Percentiles rank a stretch among this genome's conserved stretches.
Conservation (phyloP, 225 moss, liverwort and hornwort genomes). For the Sphagnum tenellum region DNA sequence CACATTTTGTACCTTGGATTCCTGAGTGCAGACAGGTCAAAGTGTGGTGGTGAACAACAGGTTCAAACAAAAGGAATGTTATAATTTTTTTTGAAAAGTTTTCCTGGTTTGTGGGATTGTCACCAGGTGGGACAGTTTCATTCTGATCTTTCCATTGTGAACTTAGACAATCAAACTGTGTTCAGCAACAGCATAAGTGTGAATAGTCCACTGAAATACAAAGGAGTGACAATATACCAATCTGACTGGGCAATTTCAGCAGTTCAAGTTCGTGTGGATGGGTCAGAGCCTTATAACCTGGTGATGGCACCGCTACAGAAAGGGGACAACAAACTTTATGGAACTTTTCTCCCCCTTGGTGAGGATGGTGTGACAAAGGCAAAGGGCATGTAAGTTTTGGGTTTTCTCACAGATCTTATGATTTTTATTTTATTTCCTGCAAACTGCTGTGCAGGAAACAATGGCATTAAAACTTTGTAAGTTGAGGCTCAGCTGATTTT, state of each 20-base stretch:
- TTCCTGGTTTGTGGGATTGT: background rate
- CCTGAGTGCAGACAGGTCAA: too few relatives aligned
- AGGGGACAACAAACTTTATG: constrained; percentile 87
- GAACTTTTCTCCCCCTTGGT: constrained; percentile 76
- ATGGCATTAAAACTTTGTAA: too few relatives aligned
- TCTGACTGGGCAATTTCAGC: constrained; percentile 94
- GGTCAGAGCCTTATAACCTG: constrained; percentile 77
- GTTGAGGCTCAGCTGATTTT: too few relatives aligned
- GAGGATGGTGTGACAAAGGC: constrained; percentile 50
- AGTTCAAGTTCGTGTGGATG: constrained; percentile 67
- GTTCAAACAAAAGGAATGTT: too few relatives aligned
- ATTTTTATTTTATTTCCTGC: background rate
- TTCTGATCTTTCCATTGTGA: constrained; percentile 58
- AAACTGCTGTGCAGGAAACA: background rate
- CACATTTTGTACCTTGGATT: too few relatives aligned
- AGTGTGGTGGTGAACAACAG: too few relatives aligned
- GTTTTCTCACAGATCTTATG: background rate
- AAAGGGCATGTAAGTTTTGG: constrained; percentile 55
- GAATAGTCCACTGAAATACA: constrained; percentile 71
- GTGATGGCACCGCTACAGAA: constrained; percentile 84
- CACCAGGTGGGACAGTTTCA: constrained; percentile 68
- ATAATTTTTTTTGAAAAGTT: too few relatives aligned
- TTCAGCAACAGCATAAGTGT: constrained; percentile 66
- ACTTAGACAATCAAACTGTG: constrained; percentile 16
- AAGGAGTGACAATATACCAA: constrained; percentile 88